These are phyloP conservation scores for Bipolaris victoriae DNA, from an alignment of 2,329 filamentous ascomycete genomes.

Conservation along the genomic window DNA sequence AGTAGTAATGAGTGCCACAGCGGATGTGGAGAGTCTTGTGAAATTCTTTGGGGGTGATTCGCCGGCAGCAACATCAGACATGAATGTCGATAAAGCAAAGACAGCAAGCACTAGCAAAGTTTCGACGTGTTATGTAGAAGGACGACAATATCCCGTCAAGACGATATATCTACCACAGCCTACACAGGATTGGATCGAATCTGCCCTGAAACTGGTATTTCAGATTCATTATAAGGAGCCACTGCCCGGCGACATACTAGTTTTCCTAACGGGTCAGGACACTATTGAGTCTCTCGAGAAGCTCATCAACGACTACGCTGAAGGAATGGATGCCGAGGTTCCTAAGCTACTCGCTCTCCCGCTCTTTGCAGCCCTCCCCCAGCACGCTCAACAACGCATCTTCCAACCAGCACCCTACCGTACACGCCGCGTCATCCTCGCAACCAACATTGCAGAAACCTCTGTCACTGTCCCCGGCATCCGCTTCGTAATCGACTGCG, in stretches of 20 bases:
- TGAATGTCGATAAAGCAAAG: slow-evolving; percentile 16
- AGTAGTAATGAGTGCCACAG: slow-evolving; percentile 95
- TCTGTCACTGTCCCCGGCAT: slow-evolving; percentile 96
- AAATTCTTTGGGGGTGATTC: slow-evolving; percentile 69
- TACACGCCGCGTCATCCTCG: slow-evolving; percentile 89
- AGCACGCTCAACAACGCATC: slow-evolving; percentile 82
- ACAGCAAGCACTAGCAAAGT: slow-evolving; percentile 6
- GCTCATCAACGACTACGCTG: slow-evolving; percentile 79
- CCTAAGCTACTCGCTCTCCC: slow-evolving; percentile 76
- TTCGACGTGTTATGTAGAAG: slow-evolving; percentile 73
- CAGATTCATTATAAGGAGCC: slow-evolving; percentile 87
- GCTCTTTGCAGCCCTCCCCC: slow-evolving; percentile 87
- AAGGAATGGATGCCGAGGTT: slow-evolving; percentile 73
- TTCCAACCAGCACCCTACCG: slow-evolving; percentile 75
- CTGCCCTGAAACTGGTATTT: slow-evolving; percentile 80
- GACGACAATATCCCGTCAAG: slow-evolving; percentile 85
- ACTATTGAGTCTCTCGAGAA: slow-evolving; percentile 84
- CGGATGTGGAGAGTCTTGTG: slow-evolving; percentile 79
- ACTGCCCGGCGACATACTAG: slow-evolving; percentile 90
- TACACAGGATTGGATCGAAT: slow-evolving; percentile 80
- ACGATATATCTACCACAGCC: slow-evolving; percentile 75
- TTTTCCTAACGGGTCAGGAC: slow-evolving; percentile 91
- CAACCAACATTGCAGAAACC: slow-evolving; percentile 98
- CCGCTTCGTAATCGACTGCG: slow-evolving; percentile 87
- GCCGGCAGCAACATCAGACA: slow-evolving; percentile 13